Conservation (phyloP, 1,284 basidiomycete genomes). For the Cystobasidium pallidum region DNA sequence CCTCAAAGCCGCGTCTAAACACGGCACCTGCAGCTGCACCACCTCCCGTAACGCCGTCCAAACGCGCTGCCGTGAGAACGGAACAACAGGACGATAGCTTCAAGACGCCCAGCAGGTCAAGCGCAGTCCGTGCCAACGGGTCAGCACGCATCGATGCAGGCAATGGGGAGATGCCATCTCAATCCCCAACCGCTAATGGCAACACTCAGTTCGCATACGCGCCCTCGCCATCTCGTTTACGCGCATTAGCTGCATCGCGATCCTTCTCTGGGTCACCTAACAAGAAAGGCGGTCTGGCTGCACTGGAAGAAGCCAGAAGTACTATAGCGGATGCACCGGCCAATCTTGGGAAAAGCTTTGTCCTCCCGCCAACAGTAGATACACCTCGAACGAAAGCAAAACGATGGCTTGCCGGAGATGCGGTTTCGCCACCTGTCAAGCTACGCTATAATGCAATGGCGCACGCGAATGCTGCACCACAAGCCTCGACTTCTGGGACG, state of each 20-base stretch:
- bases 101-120: constrained; percentile 32
- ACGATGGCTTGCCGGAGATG: constrained; percentile 42
- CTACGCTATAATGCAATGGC: constrained; percentile 12
- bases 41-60: constrained; percentile 26
- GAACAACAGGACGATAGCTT: constrained; percentile 1
- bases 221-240: constrained; percentile 41
- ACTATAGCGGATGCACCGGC: constrained; percentile 5
- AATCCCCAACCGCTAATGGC: background rate
- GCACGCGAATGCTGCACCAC: background rate
- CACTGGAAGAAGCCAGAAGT: background rate
- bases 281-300: constrained; percentile 16
- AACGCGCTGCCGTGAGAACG: constrained; percentile 6
- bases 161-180: background rate
- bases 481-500: constrained; percentile 11
- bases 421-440: constrained; percentile 25
- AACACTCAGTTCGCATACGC: constrained; percentile 40
- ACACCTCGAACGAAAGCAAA: constrained; percentile 44
- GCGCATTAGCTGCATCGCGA: constrained; percentile 32
- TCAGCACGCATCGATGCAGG: background rate
- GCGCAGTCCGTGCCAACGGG: background rate
- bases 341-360: constrained; percentile 26
- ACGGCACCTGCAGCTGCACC: background rate
- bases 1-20: constrained; percentile 16
- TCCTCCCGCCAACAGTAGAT: constrained; percentile 31
- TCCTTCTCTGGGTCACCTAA: constrained; percentile 44